Conservation (phyloP, 2,329 filamentous ascomycete genomes). For the Alternaria rosae region DNA sequence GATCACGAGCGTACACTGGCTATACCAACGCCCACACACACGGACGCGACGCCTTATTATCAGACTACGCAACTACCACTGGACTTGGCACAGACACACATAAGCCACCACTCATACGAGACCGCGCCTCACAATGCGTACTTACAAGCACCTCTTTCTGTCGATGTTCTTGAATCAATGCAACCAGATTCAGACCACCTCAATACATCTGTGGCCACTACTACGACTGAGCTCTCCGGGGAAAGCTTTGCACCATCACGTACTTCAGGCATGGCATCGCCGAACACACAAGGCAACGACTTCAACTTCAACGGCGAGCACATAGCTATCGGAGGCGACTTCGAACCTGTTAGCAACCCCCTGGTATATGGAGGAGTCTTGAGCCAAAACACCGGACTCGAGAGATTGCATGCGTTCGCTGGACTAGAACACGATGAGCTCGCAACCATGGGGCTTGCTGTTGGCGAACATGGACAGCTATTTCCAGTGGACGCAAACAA, state of each 20-base stretch:
- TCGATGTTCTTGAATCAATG: constrained; percentile 32
- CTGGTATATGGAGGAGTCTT: constrained; percentile 27
- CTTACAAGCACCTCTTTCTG: constrained; percentile 34
- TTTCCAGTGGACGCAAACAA: constrained; percentile 16
- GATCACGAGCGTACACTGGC: constrained; percentile 2
- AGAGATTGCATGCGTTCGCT: constrained; percentile 15
- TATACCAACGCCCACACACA: not conserved
- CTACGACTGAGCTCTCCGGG: constrained; percentile 36
- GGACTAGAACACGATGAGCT: constrained; percentile 29
- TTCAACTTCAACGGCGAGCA: constrained; percentile 53
- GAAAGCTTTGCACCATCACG: constrained; percentile 32
- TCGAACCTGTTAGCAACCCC: constrained; percentile 45
- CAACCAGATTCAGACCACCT: constrained; percentile 34
- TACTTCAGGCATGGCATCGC: constrained; percentile 26
- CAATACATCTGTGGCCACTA: constrained; percentile 26
- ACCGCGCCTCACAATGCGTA: constrained; percentile 20
- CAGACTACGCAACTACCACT: constrained; percentile 16
- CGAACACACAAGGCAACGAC: constrained; percentile 40
- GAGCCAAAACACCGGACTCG: not conserved
- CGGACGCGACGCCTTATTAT: constrained; percentile 24
- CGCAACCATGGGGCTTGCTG: constrained; percentile 19
- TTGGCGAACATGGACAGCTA: constrained; percentile 20
- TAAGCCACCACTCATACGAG: constrained; percentile 21
- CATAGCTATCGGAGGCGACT: constrained; percentile 47
- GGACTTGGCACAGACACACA: constrained; percentile 18